Evolutionary conservation across 2,329 filamentous ascomycete genomes (phyloP), one percentile per base, ranked within the genome.

Genomic region (Thielaviopsis euricoi): DNA sequence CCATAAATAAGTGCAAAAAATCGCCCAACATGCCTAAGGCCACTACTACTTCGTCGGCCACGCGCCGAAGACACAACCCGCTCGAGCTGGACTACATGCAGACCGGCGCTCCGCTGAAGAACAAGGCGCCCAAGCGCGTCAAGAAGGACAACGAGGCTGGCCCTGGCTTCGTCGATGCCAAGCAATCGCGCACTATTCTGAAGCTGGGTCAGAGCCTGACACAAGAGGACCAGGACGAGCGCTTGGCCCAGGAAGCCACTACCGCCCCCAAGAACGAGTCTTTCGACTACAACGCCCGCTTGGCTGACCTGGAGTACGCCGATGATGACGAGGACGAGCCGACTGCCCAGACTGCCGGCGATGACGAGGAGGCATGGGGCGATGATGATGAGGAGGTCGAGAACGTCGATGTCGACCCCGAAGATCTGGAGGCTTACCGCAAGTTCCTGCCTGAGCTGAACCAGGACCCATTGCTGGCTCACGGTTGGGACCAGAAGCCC

Each of bases 351-450:
- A 53, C 26, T 17, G 53, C 29, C n/a, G 58, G 51, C 17, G 55
- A 62, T 22, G 80, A 82, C 13, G 79, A 82, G 54, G 73, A 86
- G 58, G 84, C 82, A 22, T 91, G 87, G 80, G 86, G 86, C 25
- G 85, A 89, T 49, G 87, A 90, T 29, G 86, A 89, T 52, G 87
- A 91, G 53, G 79, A 78, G 15, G 79, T 80, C 3, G 80, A 87
- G 63, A 80, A 86, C 62, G 73, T 87, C 63, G 91, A 96, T 68
- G 78, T 97, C 49, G 89, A 95, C 62, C 89, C 91, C 1, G 82
- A 86, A 61, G 93, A 98, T 63, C 76, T 95, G 62, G 89, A 90
- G 55, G 86, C 85, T 58, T 98, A 95, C 75, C 87, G 91, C 70
- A 89, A 86, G 66, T 97, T 96, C 68, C 80, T 96, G 64, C 87